Evolutionary conservation across 164 flowering plant species (phyloP).

Genomic region (Pachysandra terminalis): DNA sequence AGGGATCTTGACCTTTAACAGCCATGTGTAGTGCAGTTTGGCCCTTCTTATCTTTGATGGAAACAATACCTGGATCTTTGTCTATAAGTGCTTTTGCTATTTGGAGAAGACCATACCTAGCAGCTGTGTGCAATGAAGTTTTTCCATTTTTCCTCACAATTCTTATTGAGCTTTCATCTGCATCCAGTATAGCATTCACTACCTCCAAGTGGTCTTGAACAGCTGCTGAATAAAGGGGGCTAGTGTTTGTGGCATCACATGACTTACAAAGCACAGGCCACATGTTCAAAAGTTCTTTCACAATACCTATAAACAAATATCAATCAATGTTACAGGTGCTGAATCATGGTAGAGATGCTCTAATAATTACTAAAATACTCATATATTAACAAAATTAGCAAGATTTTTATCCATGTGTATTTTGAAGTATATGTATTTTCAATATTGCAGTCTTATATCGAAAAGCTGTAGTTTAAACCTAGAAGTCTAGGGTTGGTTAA

Average conservation of each 20-base stretch:
- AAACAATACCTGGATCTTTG: constrained; percentile 62
- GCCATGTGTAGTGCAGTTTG: constrained; percentile 99
- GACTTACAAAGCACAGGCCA: constrained; percentile 85
- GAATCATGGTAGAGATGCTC: neutral
- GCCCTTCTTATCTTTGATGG: constrained; percentile 91
- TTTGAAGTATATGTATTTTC: neutral
- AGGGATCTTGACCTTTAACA: constrained; percentile 73
- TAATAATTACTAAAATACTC: neutral
- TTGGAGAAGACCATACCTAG: constrained; percentile 55
- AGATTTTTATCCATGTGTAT: neutral
- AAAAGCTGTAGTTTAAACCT: neutral
- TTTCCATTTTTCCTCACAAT: constrained; percentile 95
- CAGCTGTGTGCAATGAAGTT: constrained; percentile 83
- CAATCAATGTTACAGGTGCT: neutral
- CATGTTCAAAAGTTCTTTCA: constrained; percentile 51
- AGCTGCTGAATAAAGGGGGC: constrained; percentile 92
- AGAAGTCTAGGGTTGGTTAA: neutral
- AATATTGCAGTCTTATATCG: neutral
- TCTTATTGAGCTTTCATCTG: constrained; percentile 52
- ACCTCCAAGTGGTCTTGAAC: constrained; percentile 69
- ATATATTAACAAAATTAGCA: neutral
- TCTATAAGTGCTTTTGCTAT: constrained; percentile 68
- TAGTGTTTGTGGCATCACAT: constrained; percentile 78
- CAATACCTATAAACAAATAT: constrained; percentile 48
- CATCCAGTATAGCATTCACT: constrained; percentile 80